Evolutionary conservation across 139 green algal species (phyloP).

Genomic region (Tetraselmis striata): DNA sequence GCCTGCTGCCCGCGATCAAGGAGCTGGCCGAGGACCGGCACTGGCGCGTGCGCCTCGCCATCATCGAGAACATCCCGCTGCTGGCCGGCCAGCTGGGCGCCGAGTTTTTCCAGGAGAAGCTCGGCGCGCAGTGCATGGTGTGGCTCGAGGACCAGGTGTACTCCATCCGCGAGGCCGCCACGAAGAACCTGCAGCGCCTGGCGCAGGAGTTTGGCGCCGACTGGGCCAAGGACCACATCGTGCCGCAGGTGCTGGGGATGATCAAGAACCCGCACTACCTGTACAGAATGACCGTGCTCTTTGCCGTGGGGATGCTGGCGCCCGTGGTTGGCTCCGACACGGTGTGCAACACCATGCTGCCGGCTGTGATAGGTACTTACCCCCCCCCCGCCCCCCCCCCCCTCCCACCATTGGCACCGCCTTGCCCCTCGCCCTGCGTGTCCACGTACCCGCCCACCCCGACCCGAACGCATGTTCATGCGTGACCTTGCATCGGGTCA

Average conservation of each 20-base stretch:
- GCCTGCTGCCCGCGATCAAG: conserved; percentile 91
- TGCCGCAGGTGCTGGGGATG: conserved; percentile 65
- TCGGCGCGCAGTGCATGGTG: conserved; percentile 89
- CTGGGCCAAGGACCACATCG: conserved; percentile 85
- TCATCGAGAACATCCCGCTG: conserved; percentile 97
- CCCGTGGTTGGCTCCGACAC: conserved; percentile 72
- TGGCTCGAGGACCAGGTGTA: conserved; percentile 88
- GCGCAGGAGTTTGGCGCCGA: conserved; percentile 88
- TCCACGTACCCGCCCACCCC: too few relatives aligned
- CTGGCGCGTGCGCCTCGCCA: conserved; percentile 95
- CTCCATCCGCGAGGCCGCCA: conserved; percentile 87
- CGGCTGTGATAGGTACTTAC: conserved; percentile 54
- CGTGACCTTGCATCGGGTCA: too few relatives aligned
- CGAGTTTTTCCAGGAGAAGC: conserved; percentile 81
- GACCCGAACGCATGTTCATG: too few relatives aligned
- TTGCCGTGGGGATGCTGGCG: conserved; percentile 71
- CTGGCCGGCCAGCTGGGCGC: conserved; percentile 85
- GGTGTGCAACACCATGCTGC: conserved; percentile 77
- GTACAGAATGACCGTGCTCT: conserved; percentile 90
- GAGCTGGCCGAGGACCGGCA: conserved; percentile 96
- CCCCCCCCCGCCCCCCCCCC: too few relatives aligned
- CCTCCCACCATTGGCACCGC: too few relatives aligned
- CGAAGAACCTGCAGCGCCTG: conserved; percentile 78
- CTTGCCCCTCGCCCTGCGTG: too few relatives aligned
- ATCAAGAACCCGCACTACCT: conserved; percentile 85